Evolutionary conservation across 1,284 basidiomycete species (phyloP), one percentile per base, ranked within the genome.

Genomic region (Ceratobasidium papillatum): DNA sequence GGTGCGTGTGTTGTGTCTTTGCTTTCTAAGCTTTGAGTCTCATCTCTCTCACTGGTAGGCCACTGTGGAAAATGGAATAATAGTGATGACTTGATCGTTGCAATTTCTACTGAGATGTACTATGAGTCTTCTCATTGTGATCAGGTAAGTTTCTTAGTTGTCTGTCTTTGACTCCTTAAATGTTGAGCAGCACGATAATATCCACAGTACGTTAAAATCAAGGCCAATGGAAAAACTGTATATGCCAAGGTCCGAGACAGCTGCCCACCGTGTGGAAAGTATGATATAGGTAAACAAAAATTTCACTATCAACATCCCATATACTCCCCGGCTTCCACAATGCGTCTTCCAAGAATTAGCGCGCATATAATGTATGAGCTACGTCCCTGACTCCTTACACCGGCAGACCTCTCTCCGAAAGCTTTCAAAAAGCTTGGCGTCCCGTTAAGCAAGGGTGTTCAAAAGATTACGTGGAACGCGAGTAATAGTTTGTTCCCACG

Each of bases 241-340:
- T 69, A 69, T 25, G 66, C 66, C 19, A 69, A 69, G 32, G 52
- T 69, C 34, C 30, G 66, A 17, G 66, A 69, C 52, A 58, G 66
- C 32, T 69, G 66, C 30, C 66, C 66, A 9, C 54, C 66, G 25
- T 69, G 66, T 36, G 49, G 32, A 3, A 38, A 56, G 22, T 38
- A 69, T 41, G 66, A 69, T 58, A 17, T 62, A 41, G 59, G 59
- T 62, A 27, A 17, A 25, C 38, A 25, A n/a, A 8, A 1, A 43
- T 12, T 41, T 17, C 30, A n/a, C 9, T 25, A 8, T 43, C 36
- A 19, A 3, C 54, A 5, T 19, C 34, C 27, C 38, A 56, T 19
- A 2, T 56, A 7, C 34, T 45, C 59, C 17, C 54, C 32, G 19
- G 34, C 19, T 58, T 58, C 32, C 54, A 19, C 32, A 17, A 47